Evolutionary conservation across 345 rosid species (phyloP), one percentile per base, ranked within the genome.

Genomic region (Populus alba): DNA sequence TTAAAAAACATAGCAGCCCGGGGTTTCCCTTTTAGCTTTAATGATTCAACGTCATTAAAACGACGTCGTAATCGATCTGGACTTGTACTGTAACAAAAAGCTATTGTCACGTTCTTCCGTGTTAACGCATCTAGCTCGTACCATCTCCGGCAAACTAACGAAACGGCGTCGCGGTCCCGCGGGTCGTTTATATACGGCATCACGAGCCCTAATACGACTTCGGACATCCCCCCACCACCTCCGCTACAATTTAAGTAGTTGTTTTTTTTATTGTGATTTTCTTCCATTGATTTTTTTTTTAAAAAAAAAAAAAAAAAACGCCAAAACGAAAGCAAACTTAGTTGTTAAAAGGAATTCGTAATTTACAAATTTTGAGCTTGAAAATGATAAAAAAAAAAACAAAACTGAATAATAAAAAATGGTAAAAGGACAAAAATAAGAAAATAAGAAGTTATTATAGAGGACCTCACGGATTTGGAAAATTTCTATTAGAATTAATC

Each of bases 61-160:
- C 98, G 84, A 20, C 79, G 82, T 61, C 92, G 85, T 7, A 94
- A 75, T 62, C 91, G 89, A 37, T 88, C 91, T 2, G 97, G 94
- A 2, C 83, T 87, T 6, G 97, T 85, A 62, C 94, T 83, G 80
- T 94, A 94, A 77, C 97, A 94, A 0, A 91, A 72, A 17, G 98
- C 93, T 70, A 94, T 90, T 5, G 98, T 94, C 20, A 94, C 79
- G 74, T 94, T 94, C 85, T 87, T 90, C 70, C 98, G 79, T 2
- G 97, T 92, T 80, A 79, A 76, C 18, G 96, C 90, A 57, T 92
- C 98, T 18, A 89, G 84, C 66, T 89, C 90, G 79, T 76, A 86
- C 94, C 92, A 92, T 7, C 91, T 79, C 57, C 88, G 83, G 41
- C 93, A 91, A 49, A 94, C 98, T 33, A 90, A 62, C 6, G 98